phyloP scores from a whole-genome alignment of 768 basidiomycete genomes.

The Lentinula raphanica region DNA sequence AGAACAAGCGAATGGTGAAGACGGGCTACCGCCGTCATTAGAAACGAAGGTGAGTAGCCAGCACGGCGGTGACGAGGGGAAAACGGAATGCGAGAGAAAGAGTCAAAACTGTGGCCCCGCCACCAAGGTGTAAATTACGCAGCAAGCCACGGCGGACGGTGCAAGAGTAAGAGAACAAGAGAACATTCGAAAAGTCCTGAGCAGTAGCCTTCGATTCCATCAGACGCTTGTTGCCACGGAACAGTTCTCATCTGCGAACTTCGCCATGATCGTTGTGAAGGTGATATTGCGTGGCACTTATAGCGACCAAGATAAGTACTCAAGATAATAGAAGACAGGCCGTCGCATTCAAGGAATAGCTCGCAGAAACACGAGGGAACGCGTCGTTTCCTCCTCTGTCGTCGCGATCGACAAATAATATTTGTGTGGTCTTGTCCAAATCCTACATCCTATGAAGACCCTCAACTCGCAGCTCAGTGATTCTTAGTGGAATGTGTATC shows the following conservation, averaged over 20 bases:
- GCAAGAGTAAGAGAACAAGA: background rate
- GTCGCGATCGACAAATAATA: too few species aligned
- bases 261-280: background rate
- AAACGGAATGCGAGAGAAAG: background rate
- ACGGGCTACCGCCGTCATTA: conserved; percentile 8
- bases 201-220: background rate
- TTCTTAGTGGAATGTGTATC: too few species aligned
- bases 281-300: too few species aligned
- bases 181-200: background rate
- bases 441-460: too few species aligned
- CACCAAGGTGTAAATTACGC: background rate
- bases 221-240: background rate
- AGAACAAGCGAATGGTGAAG: background rate
- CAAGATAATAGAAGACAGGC: too few species aligned
- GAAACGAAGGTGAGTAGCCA: conserved; percentile 7
- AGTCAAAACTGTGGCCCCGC: background rate
- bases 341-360: too few species aligned
- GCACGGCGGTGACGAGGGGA: background rate
- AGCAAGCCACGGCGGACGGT: background rate
- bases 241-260: background rate
- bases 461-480: too few species aligned
- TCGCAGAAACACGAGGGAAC: too few species aligned
- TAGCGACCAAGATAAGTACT: too few species aligned
- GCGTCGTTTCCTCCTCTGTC: too few species aligned
- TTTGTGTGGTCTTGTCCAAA: too few species aligned